Conservation (phyloP, 2,329 filamentous ascomycete species). For the Fusarium xylarioides region DNA sequence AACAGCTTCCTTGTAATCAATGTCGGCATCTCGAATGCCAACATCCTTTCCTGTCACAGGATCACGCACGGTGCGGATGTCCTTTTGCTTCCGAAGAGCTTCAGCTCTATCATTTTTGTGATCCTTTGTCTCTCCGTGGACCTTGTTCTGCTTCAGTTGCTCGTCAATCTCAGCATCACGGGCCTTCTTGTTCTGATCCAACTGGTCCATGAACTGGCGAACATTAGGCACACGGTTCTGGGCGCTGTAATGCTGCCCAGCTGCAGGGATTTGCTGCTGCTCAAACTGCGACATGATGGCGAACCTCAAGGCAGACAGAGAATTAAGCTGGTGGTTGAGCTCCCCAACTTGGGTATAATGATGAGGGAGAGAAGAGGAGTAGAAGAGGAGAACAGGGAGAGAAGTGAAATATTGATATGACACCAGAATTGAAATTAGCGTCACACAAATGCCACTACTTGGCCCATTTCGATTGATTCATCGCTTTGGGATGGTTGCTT, state of each 20-base stretch:
- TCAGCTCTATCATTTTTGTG: slow-evolving; percentile 51
- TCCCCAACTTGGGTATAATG: slow-evolving; percentile 7
- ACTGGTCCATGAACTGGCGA: slow-evolving; percentile 79
- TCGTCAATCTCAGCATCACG: slow-evolving; percentile 78
- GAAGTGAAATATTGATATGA: slow-evolving; percentile 22
- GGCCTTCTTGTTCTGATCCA: slow-evolving; percentile 81
- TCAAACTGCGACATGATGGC: slow-evolving; percentile 49
- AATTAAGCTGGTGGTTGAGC: slow-evolving; percentile 6
- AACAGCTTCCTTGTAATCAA: slow-evolving; percentile 72
- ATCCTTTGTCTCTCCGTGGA: slow-evolving; percentile 50
- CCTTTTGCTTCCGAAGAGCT: slow-evolving; percentile 48
- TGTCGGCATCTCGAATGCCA: slow-evolving; percentile 82
- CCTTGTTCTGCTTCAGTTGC: slow-evolving; percentile 52
- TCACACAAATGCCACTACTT: slow-evolving; percentile 16
- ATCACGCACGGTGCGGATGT: slow-evolving; percentile 81
- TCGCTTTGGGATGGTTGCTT: slow-evolving; percentile 23
- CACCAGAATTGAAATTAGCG: slow-evolving; percentile 20
- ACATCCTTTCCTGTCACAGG: slow-evolving; percentile 89
- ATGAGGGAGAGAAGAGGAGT: not conserved
- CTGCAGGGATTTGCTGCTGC: slow-evolving; percentile 55
- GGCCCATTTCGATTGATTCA: slow-evolving; percentile 27
- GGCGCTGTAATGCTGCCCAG: slow-evolving; percentile 79
- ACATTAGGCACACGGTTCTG: slow-evolving; percentile 88
- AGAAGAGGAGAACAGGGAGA: not conserved
- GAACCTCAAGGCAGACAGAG: slow-evolving; percentile 1